These are phyloP conservation scores for Vigna nakashimae DNA, from an alignment of 306 rosid species.

Conservation along the genomic window DNA sequence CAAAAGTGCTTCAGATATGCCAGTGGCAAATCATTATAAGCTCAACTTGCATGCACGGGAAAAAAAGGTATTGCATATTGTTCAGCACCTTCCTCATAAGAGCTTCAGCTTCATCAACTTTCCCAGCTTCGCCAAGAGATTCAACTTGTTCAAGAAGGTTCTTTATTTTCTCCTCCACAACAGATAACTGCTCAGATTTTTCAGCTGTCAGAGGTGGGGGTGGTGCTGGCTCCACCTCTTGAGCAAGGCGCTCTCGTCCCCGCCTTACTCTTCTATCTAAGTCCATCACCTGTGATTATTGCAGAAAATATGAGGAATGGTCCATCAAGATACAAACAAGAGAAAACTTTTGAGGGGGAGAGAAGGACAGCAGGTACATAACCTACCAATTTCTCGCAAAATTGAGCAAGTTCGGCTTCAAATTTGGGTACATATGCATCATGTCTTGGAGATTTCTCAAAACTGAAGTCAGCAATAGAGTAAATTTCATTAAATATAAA, in stretches of 20 bases:
- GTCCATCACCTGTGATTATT: constrained; percentile 81
- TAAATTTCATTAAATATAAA: constrained; percentile 31
- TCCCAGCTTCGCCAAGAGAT: constrained; percentile 98
- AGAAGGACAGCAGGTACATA: neutral
- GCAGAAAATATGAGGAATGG: constrained; percentile 24
- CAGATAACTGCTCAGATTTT: constrained; percentile 84
- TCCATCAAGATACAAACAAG: constrained; percentile 25
- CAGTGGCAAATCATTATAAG: constrained; percentile 17
- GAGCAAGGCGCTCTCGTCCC: constrained; percentile 95
- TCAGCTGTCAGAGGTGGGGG: constrained; percentile 81
- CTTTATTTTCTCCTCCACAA: constrained; percentile 96
- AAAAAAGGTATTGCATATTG: constrained; percentile 25
- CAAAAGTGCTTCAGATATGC: constrained; percentile 15
- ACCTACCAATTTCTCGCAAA: constrained; percentile 94
- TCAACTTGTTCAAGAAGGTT: constrained; percentile 97
- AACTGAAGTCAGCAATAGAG: constrained; percentile 57
- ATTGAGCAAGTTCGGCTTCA: constrained; percentile 94
- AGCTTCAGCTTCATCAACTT: constrained; percentile 99
- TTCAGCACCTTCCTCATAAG: constrained; percentile 91
- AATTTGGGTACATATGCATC: constrained; percentile 81
- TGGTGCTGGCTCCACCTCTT: constrained; percentile 96
- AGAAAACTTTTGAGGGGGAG: neutral
- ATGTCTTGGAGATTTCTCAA: constrained; percentile 94
- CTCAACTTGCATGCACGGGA: constrained; percentile 14
- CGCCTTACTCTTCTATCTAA: constrained; percentile 98